Evolutionary conservation across 176 grass and related monocot species (phyloP), one percentile per base, ranked within the genome.

Genomic region (Hordeum marinum): DNA sequence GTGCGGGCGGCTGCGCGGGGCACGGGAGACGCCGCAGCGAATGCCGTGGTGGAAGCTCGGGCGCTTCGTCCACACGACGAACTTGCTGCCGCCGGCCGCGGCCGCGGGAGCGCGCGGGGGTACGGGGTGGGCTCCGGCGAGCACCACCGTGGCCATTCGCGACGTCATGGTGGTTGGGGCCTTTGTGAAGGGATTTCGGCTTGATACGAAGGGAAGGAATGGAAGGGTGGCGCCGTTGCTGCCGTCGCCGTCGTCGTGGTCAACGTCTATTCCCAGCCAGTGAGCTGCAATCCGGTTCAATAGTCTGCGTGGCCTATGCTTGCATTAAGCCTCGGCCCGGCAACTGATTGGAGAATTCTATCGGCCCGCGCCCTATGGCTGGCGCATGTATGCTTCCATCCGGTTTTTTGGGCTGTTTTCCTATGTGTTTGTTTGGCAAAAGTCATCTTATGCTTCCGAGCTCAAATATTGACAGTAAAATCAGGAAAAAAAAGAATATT

Each of bases 221-320:
- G 67, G 75, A 74, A 77, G 37, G 81, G 59, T 1, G 70, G 40
- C 29, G 79, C 72, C 72, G 80, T 29, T 9, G 85, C 21, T 41
- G 63, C 78, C 78, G 86, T 88, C 80, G 71, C 62, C 76, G 77
- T 80, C 62, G 72, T 29, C 82, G 70, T 26, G 15, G 83, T 65
- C 72, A 84, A 25, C 79, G 79, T 82, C 84, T 45, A 83, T 79
- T 62, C 74, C 80, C 88, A 83, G 66, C 84, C 84, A 87, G 82
- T 36, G 68, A 83, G 80, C 45, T 58, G 66, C 84, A 83, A 90
- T 90, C 84, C 84, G 45, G 64, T 78, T 63, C 75, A 62, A 50
- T 68, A 76, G 68, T 61, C 84, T 50, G 61, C 75, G 39, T 41
- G 39, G 39, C 39, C 39, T 41, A 41, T 41, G 39, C 39, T 41